Percentiles rank a stretch among this genome's conserved stretches.
Conservation (phyloP, 2,329 filamentous ascomycete genomes). For the Fusarium sp. region DNA sequence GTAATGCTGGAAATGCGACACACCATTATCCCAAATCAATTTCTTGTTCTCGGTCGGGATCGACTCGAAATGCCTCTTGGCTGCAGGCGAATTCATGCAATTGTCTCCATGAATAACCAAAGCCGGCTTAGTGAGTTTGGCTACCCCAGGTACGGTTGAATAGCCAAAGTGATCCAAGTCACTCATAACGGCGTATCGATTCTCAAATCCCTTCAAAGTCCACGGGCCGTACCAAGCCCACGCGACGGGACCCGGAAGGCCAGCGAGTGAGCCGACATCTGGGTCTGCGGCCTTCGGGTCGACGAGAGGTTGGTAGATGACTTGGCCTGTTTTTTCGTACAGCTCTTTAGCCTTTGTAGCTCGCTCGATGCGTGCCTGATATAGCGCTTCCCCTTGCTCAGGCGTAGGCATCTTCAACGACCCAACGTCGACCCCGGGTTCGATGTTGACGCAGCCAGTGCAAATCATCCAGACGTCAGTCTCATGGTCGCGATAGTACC, state of each 20-base stretch:
- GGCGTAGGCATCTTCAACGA: neutral
- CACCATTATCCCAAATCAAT: neutral
- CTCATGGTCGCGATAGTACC: neutral
- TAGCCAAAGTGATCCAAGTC: neutral
- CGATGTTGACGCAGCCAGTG: neutral
- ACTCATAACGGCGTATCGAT: neutral
- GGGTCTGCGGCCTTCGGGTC: neutral
- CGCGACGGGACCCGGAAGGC: neutral
- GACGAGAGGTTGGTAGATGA: neutral
- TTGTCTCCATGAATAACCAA: neutral
- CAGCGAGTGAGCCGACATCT: neutral
- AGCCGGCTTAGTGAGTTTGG: neutral
- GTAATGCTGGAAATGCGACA: neutral
- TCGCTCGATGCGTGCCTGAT: neutral
- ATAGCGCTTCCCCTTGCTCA: neutral
- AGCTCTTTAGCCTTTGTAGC: neutral
- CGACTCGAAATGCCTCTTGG: neutral
- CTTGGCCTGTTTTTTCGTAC: neutral
- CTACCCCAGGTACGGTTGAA: neutral
- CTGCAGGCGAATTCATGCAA: neutral
- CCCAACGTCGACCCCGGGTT: neutral
- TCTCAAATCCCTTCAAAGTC: neutral
- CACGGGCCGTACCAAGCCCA: neutral
- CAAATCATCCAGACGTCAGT: neutral
- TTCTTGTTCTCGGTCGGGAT: neutral